Conservation (phyloP, 768 basidiomycete genomes). For the Artomyces pyxidatus region DNA sequence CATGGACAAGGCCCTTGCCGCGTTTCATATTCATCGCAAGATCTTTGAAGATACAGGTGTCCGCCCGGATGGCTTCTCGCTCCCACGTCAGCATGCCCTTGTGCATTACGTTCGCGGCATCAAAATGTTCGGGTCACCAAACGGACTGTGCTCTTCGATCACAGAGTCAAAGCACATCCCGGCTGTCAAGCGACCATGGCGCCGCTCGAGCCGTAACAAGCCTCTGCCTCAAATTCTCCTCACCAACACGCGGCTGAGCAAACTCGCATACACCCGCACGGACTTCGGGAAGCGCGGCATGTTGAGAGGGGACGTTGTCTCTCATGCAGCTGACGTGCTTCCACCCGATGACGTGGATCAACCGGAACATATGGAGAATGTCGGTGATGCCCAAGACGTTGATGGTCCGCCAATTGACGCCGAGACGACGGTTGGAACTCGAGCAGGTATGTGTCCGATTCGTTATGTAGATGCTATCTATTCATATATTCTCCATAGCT, state of each 20-base stretch:
- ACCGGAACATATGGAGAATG: no score
- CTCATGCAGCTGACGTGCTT: not conserved
- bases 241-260: not conserved
- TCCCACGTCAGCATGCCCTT: conserved; percentile 22
- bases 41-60: conserved; percentile 16
- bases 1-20: conserved; percentile 9
- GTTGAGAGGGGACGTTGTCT: not conserved
- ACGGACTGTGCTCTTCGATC: not conserved
- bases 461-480: no score
- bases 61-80: conserved; percentile 14
- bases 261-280: not conserved
- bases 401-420: not conserved
- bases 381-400: not conserved
- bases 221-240: not conserved
- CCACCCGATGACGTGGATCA: not conserved
- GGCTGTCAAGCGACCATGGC: not conserved
- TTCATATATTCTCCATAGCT: no score
- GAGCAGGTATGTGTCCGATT: no score
- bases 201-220: not conserved
- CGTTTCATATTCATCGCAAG: conserved; percentile 8
- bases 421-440: not conserved
- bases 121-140: conserved; percentile 3
- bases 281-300: not conserved
- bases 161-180: not conserved
- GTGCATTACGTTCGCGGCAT: conserved; percentile 18